Evolutionary conservation across 495 filamentous ascomycete species (phyloP), one percentile per base, ranked within the genome.

Genomic region (Hypoxylon trugodes): DNA sequence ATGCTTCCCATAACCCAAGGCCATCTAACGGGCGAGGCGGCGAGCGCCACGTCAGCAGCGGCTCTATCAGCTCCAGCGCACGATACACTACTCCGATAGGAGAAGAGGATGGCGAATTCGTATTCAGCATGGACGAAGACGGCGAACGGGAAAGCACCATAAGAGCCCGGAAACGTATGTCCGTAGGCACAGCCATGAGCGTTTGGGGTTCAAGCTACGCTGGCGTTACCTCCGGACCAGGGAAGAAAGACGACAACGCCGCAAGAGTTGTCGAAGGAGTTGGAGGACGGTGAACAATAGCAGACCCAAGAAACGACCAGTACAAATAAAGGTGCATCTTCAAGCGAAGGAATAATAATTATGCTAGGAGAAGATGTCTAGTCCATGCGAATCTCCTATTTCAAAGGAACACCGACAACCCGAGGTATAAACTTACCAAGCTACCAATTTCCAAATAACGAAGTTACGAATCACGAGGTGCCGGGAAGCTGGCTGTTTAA

Each of bases 71-170:
- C 50, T 82, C 82, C 16, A 80, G 74, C 51, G 80, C 78, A 30
- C 72, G 82, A 13, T 84, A 83, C 61, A 87, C 86, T 1, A 89
- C 83, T 42, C 88, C 86, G 26, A 92, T 92, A 65, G 89, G 91
- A 43, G 86, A 89, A 61, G 90, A 93, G 65, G 86, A 89, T 50
- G 77, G 83, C 15, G 86, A 90, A 21, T 82, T 90, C 45, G 89
- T 92, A n/a, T 93, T 93, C 59, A 86, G 82, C 28, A 91, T 93
- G 89, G 90, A 92, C 65, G 89, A 90, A 52, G 89, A 90, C 56
- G 85, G 86, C 42, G 85, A 86, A 1, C 71, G 73, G 2, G 77
- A 84, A 22, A 74, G 72, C 41, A 76, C 69, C 12, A 70, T 73
- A 65, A 65, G 76, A 12, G 73, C 75, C 13, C 60, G 72, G 43